Evolutionary conservation across 768 basidiomycete species (phyloP).

Genomic region (Russula emetica): DNA sequence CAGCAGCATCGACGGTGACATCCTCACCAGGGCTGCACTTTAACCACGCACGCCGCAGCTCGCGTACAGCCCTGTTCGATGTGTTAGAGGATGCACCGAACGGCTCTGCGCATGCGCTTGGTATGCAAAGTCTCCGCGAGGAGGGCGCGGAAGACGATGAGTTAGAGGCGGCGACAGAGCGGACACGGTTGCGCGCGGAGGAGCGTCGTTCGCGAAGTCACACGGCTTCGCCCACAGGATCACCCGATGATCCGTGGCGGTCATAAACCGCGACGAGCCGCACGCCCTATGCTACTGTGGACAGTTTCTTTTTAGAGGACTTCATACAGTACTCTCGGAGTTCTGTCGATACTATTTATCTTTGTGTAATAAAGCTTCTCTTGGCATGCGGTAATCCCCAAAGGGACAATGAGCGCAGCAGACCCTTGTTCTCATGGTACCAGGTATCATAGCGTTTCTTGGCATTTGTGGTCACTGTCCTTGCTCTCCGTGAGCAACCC

Average conservation of each 20-base stretch:
- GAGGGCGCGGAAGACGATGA: constrained; percentile 52
- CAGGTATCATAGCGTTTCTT: not conserved
- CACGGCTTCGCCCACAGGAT: constrained; percentile 11
- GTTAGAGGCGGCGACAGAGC: constrained; percentile 43
- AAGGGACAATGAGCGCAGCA: not conserved
- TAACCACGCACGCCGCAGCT: constrained; percentile 48
- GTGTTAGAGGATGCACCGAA: constrained; percentile 61
- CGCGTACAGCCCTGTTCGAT: constrained; percentile 67
- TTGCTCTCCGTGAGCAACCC: not conserved
- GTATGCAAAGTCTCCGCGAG: constrained; percentile 62
- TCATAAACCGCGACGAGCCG: constrained; percentile 10
- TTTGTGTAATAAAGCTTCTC: constrained; percentile 9
- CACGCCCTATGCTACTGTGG: not conserved
- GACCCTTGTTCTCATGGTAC: not conserved
- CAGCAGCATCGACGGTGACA: constrained; percentile 34
- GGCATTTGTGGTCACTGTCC: not conserved
- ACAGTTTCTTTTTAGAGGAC: not conserved
- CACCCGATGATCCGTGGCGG: constrained; percentile 6
- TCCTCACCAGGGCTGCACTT: constrained; percentile 33
- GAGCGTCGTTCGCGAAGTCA: constrained; percentile 22
- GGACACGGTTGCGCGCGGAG: constrained; percentile 43
- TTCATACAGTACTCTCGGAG: not conserved
- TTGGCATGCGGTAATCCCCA: not conserved
- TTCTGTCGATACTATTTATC: constrained; percentile 4
- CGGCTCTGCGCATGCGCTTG: constrained; percentile 41